These are phyloP conservation scores for Xylaria sp. DNA, from an alignment of 2,329 filamentous ascomycete genomes.

Conservation along the genomic window DNA sequence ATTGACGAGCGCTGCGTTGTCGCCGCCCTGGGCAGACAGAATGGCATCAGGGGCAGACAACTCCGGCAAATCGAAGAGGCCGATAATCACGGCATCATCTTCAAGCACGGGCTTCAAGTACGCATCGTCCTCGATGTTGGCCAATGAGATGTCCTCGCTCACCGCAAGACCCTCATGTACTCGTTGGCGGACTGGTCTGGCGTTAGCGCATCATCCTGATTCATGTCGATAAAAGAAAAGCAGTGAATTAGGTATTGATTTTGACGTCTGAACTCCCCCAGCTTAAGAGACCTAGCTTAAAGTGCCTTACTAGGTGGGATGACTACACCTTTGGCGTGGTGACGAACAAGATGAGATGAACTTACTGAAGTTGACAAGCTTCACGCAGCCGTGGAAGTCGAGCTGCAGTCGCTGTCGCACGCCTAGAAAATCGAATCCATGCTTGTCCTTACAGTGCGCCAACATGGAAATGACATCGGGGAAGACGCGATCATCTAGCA, in stretches of 20 bases:
- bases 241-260: not conserved
- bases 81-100: slow-evolving; percentile 88
- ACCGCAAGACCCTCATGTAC: slow-evolving; percentile 52
- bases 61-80: slow-evolving; percentile 76
- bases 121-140: slow-evolving; percentile 75
- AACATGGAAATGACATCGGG: slow-evolving; percentile 69
- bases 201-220: slow-evolving; percentile 13
- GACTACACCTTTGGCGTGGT: not conserved
- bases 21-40: slow-evolving; percentile 30
- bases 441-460: slow-evolving; percentile 67
- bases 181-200: slow-evolving; percentile 51
- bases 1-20: slow-evolving; percentile 43
- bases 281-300: not conserved
- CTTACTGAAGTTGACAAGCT: slow-evolving; percentile 72
- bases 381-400: slow-evolving; percentile 76
- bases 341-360: slow-evolving; percentile 3
- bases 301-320: not conserved
- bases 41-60: slow-evolving; percentile 40
- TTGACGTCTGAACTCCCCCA: not conserved
- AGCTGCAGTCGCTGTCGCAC: slow-evolving; percentile 62
- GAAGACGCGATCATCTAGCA: slow-evolving; percentile 72
- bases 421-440: slow-evolving; percentile 70
- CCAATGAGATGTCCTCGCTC: slow-evolving; percentile 63
- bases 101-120: slow-evolving; percentile 85
- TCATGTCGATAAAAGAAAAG: not conserved